phyloP scores from a whole-genome alignment of 352 stramenopile genomes.

The Hyphochytrium catenoides region DNA sequence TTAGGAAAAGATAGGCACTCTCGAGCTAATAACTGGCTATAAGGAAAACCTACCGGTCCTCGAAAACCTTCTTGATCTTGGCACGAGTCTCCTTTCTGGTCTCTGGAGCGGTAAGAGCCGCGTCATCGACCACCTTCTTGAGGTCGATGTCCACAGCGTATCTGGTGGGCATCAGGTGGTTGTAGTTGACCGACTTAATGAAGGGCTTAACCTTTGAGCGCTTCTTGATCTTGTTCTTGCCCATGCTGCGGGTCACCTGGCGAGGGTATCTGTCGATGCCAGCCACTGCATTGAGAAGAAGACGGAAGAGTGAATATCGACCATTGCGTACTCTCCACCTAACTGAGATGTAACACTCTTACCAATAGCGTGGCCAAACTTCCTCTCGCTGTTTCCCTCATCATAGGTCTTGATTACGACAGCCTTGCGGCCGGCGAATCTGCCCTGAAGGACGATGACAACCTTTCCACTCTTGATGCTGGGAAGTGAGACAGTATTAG shows the following conservation, averaged over 20 bases:
- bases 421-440: conserved; percentile 95
- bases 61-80: conserved; percentile 98
- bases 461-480: conserved; percentile 96
- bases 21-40: no score
- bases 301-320: background rate
- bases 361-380: conserved; percentile 90
- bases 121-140: conserved; percentile 89
- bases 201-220: conserved; percentile 95
- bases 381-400: conserved; percentile 81
- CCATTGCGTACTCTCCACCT: no score
- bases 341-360: no score
- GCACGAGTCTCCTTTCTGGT: conserved; percentile 78
- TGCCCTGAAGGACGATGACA: conserved; percentile 93
- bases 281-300: conserved; percentile 27
- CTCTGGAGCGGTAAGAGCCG: conserved; percentile 53
- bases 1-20: conserved; percentile 2
- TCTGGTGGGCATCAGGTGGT: conserved; percentile 98
- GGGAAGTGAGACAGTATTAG: no score
- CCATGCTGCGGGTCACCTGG: conserved; percentile 92
- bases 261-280: conserved; percentile 84
- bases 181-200: conserved; percentile 99
- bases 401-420: conserved; percentile 97
- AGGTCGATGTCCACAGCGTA: conserved; percentile 98
- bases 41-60: conserved; percentile 75
- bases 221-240: conserved; percentile 91